phyloP scores from a whole-genome alignment of 2,329 filamentous ascomycete species.

The Ophidiomyces ophidiicola region DNA sequence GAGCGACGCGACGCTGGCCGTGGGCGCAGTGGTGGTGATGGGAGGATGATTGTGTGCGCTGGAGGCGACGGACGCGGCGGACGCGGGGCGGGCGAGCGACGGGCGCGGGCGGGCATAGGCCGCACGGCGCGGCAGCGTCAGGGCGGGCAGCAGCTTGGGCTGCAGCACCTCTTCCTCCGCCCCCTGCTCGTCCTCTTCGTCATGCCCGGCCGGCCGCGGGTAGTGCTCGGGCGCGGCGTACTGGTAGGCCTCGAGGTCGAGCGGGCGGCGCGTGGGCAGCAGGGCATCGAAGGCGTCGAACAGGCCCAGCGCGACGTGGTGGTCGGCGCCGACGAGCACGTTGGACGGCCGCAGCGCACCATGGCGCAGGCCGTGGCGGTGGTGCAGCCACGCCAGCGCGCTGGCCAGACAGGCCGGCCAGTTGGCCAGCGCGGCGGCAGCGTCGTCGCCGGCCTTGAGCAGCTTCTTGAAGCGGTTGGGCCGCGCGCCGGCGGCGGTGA shows the following conservation, averaged over 20 bases:
- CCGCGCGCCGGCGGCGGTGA: conserved; percentile 46
- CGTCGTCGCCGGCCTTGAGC: conserved; percentile 31
- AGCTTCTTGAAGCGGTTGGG: conserved; percentile 32
- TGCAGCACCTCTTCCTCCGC: no score
- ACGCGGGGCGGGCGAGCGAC: no score
- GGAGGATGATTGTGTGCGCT: no score
- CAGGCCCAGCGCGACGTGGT: conserved; percentile 46
- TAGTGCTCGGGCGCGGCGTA: conserved; percentile 48
- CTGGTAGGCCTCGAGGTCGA: conserved; percentile 46
- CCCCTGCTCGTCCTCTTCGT: no score
- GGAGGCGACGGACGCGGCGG: no score
- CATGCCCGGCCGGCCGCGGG: conserved; percentile 20
- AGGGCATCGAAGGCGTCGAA: conserved; percentile 45
- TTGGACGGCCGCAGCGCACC: conserved; percentile 48
- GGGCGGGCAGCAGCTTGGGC: conserved; percentile 4
- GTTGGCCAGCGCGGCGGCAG: conserved; percentile 31
- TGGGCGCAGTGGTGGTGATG: neutral
- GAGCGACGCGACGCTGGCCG: no score
- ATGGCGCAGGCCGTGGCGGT: conserved; percentile 44
- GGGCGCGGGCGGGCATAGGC: no score
- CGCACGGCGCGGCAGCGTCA: no score
- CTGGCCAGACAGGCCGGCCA: conserved; percentile 43
- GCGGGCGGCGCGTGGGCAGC: conserved; percentile 40
- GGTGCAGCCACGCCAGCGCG: conserved; percentile 42
- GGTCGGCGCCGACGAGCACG: conserved; percentile 45